Base-by-base conservation (phyloP, 192 early-diverging fungal species). In the Backusella luteola region DNA sequence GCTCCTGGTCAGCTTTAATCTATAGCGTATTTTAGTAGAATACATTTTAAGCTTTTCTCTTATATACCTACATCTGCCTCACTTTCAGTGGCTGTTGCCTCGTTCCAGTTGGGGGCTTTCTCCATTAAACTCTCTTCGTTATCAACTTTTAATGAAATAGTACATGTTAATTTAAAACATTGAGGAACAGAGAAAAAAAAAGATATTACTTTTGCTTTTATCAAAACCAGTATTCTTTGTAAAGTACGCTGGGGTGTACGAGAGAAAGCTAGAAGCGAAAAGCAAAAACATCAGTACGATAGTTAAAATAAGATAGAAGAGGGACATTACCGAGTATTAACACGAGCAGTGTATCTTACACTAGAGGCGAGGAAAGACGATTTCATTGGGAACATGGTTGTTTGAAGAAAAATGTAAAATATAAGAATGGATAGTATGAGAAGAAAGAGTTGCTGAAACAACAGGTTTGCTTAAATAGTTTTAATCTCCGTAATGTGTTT, bases 1-100 rank as follows among this genome's bases (percentile, higher is more conserved):
- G 26, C 23, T 71, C 70, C 26, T 42, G 42, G 32, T 71, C 70
- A 29, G 70, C 70, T 49, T 71, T 71, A 14, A 71, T 44, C 70
- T 71, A 41, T 39, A 2, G 1, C 4, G 0, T 44, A 44, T 17
- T 44, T 44, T 4, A 17, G 23, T 11, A 3, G 17, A 23, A 32
- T 32, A 19, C 42, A 42, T 29, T 8, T 26, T 7, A 15, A 12
- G 6, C 6, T 21, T 21, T 2, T 39, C n/a, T 49, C 1, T 26
- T 26, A 32, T 29, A 4, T 63, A 11, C 70, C 34, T 71, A 49
- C 70, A 7, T 71, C 42, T 71, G 19, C 23, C 34, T 71, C 70
- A 44, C 70, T 71, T n/a, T 71, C 70, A 49, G 70, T 71, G 17
- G 70, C 70, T 17, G 23, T 9, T 1, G 12, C 6, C 34, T 71